Percentiles rank a stretch among this genome's conserved stretches.
Conservation (phyloP, 148 eudicot genomes). For the Fagopyrum homotropicum region DNA sequence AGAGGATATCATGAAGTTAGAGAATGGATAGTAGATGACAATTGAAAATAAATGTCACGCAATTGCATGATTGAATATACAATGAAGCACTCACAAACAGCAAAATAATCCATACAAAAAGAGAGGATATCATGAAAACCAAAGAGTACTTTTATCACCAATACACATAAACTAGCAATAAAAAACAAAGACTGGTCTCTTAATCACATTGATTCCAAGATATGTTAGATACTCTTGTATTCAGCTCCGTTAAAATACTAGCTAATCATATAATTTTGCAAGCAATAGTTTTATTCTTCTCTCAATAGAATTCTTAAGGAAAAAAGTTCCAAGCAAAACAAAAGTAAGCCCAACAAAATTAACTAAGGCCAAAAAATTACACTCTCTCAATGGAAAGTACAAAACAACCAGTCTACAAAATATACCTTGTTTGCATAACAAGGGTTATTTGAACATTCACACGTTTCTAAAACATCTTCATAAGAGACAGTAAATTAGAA, state of each 20-base stretch:
- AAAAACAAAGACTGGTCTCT: background rate
- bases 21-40: background rate
- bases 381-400: too few relatives aligned
- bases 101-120: background rate
- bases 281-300: too few relatives aligned
- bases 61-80: background rate
- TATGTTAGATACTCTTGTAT: background rate
- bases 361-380: too few relatives aligned
- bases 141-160: background rate
- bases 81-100: background rate
- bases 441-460: too few relatives aligned
- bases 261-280: background rate
- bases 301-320: too few relatives aligned
- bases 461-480: too few relatives aligned
- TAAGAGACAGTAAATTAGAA: too few relatives aligned
- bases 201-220: background rate
- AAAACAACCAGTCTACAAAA: too few relatives aligned
- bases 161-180: background rate
- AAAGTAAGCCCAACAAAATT: too few relatives aligned
- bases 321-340: too few relatives aligned
- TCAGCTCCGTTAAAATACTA: background rate
- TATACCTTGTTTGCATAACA: too few relatives aligned
- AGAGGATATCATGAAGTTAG: too few relatives aligned
- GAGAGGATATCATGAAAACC: background rate
- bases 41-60: background rate